Evolutionary conservation across 768 basidiomycete species (phyloP).

Genomic region (Rhodotorula paludigena): DNA sequence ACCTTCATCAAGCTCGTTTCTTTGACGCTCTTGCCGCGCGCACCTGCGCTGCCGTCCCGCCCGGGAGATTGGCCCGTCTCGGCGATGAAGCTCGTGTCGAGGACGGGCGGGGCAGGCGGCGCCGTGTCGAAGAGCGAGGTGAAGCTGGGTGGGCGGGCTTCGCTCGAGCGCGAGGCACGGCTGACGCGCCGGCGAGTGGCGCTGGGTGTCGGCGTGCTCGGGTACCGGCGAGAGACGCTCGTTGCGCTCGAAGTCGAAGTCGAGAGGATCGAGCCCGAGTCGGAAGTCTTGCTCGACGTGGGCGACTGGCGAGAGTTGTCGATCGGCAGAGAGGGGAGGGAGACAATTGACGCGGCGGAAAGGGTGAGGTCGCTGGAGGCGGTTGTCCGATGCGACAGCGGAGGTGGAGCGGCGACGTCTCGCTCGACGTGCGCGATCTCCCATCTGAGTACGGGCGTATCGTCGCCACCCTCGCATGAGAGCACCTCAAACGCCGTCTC

Average conservation of each 20-base stretch:
- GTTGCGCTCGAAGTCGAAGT: background rate
- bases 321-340: no score
- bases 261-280: no score
- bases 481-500: background rate
- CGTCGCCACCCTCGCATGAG: no score
- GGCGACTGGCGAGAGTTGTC: background rate
- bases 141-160: constrained; percentile 8
- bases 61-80: background rate
- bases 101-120: constrained; percentile 5
- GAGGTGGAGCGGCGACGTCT: no score
- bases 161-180: background rate
- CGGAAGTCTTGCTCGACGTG: background rate
- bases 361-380: no score
- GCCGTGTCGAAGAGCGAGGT: constrained; percentile 30
- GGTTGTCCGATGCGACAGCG: no score
- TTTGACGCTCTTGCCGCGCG: background rate
- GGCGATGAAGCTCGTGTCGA: background rate
- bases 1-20: constrained; percentile 6
- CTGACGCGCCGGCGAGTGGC: background rate
- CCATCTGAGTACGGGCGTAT: background rate
- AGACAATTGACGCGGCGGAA: no score
- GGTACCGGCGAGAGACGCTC: background rate
- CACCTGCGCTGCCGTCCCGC: background rate
- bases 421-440: background rate
- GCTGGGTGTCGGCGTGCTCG: background rate